Conservation (phyloP, 2,329 filamentous ascomycete genomes). For the Daldinia eschscholtzii region DNA sequence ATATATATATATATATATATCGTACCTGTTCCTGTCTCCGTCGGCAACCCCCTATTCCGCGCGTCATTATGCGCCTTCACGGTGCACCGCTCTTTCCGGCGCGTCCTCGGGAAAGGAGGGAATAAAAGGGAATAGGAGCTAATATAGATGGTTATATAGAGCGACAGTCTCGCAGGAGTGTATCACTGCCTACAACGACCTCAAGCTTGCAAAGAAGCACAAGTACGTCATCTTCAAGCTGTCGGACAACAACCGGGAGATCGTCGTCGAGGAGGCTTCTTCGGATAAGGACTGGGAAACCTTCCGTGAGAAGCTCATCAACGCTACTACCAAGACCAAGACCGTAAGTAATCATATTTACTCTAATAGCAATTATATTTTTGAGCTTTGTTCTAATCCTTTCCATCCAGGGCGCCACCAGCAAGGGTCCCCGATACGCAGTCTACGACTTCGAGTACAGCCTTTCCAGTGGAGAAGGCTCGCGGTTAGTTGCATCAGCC, state of each 20-base stretch:
- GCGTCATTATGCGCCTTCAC: constrained; percentile 37
- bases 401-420: constrained; percentile 64
- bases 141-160: constrained; percentile 60
- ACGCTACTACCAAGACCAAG: constrained; percentile 79
- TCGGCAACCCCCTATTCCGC: constrained; percentile 28
- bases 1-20: too few species aligned
- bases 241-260: constrained; percentile 84
- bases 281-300: constrained; percentile 74
- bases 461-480: constrained; percentile 77
- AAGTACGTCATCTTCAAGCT: constrained; percentile 93
- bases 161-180: constrained; percentile 79
- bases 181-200: constrained; percentile 79
- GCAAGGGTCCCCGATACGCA: constrained; percentile 83
- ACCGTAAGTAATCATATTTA: constrained; percentile 60
- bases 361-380: constrained; percentile 54
- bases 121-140: constrained; percentile 24
- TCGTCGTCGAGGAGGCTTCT: constrained; percentile 82
- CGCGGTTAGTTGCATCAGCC: constrained; percentile 62
- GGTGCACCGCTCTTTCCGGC: constrained; percentile 23
- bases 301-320: constrained; percentile 82
- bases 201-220: constrained; percentile 84
- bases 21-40: constrained; percentile 40
- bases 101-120: neutral
- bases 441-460: constrained; percentile 88
- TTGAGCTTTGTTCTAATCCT: constrained; percentile 39